These are phyloP conservation scores for Neonectria neomacrospora DNA, from an alignment of 2,329 filamentous ascomycete genomes.

Conservation along the genomic window DNA sequence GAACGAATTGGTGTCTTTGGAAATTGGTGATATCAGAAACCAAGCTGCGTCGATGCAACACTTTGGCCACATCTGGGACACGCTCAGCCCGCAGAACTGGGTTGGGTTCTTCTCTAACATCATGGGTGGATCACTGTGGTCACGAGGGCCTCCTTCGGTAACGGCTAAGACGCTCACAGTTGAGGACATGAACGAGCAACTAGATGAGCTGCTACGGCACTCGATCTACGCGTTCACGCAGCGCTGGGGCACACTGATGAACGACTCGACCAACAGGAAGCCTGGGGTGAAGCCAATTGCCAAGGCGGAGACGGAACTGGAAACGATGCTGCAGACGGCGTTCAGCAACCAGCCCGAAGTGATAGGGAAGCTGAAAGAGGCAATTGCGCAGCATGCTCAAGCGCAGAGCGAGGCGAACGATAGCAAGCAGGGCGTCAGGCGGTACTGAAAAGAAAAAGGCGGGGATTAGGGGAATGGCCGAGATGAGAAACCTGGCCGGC, in stretches of 20 bases:
- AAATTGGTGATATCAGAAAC: constrained; percentile 79
- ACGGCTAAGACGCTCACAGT: constrained; percentile 56
- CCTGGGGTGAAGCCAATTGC: constrained; percentile 61
- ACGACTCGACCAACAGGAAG: constrained; percentile 60
- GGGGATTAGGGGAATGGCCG: not conserved
- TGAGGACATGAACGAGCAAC: constrained; percentile 71
- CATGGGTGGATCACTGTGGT: constrained; percentile 66
- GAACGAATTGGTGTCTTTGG: constrained; percentile 94
- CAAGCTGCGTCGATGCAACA: constrained; percentile 64
- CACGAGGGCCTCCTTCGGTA: constrained; percentile 49
- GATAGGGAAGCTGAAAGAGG: constrained; percentile 68
- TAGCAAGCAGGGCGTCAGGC: constrained; percentile 48
- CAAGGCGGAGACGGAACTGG: constrained; percentile 67
- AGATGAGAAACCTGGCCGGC: constrained; percentile 11
- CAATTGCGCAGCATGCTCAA: constrained; percentile 66
- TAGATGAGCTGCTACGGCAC: constrained; percentile 71
- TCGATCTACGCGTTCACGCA: constrained; percentile 72
- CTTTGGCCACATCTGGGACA: constrained; percentile 73
- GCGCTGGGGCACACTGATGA: constrained; percentile 64
- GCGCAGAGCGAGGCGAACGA: constrained; percentile 60
- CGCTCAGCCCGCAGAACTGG: constrained; percentile 67
- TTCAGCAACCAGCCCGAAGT: constrained; percentile 71
- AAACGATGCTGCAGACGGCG: constrained; percentile 65
- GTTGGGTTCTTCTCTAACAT: constrained; percentile 69
- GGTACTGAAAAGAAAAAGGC: constrained; percentile 39